Conservation (phyloP, 192 early-diverging fungal species). For the Backusella parvicylindrica region DNA sequence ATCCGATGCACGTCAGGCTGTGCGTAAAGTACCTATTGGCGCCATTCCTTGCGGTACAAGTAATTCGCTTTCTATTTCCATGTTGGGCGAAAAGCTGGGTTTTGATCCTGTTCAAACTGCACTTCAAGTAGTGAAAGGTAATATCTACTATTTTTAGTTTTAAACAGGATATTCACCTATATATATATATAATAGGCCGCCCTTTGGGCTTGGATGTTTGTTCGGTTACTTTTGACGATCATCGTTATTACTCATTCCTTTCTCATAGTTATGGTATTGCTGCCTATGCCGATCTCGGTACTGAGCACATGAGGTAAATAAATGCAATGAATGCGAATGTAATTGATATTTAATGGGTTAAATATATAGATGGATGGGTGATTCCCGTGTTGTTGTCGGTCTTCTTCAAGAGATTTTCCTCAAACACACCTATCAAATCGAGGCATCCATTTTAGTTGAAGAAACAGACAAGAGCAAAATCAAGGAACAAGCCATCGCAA, state of each 20-base stretch:
- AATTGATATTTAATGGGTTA: not conserved
- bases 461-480: constrained; percentile 39
- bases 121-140: constrained; percentile 43
- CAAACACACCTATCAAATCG: constrained; percentile 33
- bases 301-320: constrained; percentile 39
- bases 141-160: no score
- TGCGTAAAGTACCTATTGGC: constrained; percentile 57
- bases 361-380: constrained; percentile 49
- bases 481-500: constrained; percentile 20
- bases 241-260: constrained; percentile 50
- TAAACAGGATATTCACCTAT: not conserved
- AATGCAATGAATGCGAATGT: not conserved
- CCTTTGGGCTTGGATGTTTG: constrained; percentile 52
- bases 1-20: constrained; percentile 53
- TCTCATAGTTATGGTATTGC: constrained; percentile 54
- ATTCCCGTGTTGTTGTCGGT: constrained; percentile 40
- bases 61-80: constrained; percentile 46
- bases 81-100: constrained; percentile 48
- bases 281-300: constrained; percentile 53
- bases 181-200: not conserved
- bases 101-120: constrained; percentile 27
- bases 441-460: constrained; percentile 39
- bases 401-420: constrained; percentile 41
- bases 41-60: constrained; percentile 59
- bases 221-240: constrained; percentile 47